Evolutionary conservation across 768 basidiomycete genomes (phyloP).

Genomic region (Panellus pusillus): DNA sequence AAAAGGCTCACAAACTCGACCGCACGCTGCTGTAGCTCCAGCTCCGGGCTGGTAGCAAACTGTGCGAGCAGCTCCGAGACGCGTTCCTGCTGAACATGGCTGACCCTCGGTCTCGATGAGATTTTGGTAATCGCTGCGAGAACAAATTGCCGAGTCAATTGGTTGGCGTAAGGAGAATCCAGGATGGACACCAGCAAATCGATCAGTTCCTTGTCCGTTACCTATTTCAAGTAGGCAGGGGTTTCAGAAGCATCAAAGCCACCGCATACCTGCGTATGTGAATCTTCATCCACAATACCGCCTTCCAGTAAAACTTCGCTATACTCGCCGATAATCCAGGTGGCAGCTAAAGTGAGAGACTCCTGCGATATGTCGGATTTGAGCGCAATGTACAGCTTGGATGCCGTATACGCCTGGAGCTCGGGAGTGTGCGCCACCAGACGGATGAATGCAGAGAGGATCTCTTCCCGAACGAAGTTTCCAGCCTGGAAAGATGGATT

Average conservation of each 20-base stretch:
- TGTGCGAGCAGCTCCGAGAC: conserved; percentile 75
- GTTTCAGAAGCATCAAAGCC: neutral
- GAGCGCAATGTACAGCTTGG: conserved; percentile 85
- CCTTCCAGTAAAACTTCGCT: conserved; percentile 86
- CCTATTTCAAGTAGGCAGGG: conserved; percentile 38
- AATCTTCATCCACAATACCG: conserved; percentile 76
- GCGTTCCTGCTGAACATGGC: conserved; percentile 68
- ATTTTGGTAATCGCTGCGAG: conserved; percentile 90
- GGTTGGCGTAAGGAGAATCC: conserved; percentile 92
- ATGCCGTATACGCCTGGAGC: conserved; percentile 92
- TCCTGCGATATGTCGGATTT: conserved; percentile 94
- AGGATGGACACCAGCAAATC: conserved; percentile 85
- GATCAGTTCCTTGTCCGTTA: conserved; percentile 78
- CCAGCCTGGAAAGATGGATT: conserved; percentile 65
- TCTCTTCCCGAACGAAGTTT: conserved; percentile 96
- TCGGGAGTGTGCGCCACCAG: conserved; percentile 97
- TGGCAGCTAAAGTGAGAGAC: conserved; percentile 86
- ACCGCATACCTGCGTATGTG: conserved; percentile 58
- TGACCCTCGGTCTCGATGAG: conserved; percentile 73
- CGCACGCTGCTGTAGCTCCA: conserved; percentile 94
- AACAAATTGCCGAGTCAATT: conserved; percentile 89
- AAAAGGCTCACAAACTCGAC: conserved; percentile 93
- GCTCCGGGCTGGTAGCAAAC: conserved; percentile 85
- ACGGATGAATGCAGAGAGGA: conserved; percentile 91
- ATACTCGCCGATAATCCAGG: conserved; percentile 97